Conservation (phyloP, 139 green algal genomes). For the Chlorella sp. region DNA sequence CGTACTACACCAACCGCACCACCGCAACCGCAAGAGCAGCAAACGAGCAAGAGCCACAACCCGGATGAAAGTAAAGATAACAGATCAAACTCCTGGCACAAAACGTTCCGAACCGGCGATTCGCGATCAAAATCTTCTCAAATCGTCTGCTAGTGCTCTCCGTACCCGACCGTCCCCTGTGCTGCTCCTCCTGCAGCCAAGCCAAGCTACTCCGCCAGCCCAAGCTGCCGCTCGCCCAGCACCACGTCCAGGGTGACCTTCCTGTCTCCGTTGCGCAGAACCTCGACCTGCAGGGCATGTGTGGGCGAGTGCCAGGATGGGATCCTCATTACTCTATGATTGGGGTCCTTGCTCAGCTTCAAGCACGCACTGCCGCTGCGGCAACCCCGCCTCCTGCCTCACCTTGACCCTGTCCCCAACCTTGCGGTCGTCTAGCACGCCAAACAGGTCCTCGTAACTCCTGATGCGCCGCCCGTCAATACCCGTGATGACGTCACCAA, state of each 20-base stretch:
- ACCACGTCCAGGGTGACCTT: background rate
- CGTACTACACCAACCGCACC: too few species aligned
- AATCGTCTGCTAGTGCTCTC: too few species aligned
- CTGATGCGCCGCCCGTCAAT: conserved; percentile 38
- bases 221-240: background rate
- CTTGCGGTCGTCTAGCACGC: conserved; percentile 45
- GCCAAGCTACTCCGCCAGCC: background rate
- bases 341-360: background rate
- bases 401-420: conserved; percentile 32
- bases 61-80: too few species aligned
- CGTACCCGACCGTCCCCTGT: too few species aligned
- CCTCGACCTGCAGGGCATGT: background rate
- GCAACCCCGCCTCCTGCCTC: background rate
- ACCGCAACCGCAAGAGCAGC: too few species aligned
- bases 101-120: too few species aligned
- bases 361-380: background rate
- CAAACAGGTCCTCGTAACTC: conserved; percentile 44
- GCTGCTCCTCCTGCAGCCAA: too few species aligned
- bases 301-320: background rate
- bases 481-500: conserved; percentile 68
- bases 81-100: too few species aligned
- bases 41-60: too few species aligned
- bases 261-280: background rate
- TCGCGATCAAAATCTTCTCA: too few species aligned
- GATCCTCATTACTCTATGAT: background rate